phyloP scores from a whole-genome alignment of 2,329 filamentous ascomycete genomes.

The Didymella sp. region DNA sequence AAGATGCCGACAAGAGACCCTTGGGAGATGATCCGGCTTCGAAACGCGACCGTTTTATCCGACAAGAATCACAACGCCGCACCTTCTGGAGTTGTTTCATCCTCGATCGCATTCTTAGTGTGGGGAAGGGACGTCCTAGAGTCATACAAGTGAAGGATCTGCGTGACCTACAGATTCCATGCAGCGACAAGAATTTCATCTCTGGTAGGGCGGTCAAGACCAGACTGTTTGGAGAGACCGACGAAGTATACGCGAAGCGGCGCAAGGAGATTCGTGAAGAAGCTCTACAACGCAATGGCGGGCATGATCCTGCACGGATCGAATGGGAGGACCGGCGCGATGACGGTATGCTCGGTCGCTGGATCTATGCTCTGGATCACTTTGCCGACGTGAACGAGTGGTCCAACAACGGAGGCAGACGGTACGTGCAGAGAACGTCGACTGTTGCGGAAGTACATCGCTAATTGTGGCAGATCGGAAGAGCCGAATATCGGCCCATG shows the following conservation, averaged over 20 bases:
- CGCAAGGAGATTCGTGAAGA: conserved; percentile 19
- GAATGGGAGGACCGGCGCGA: conserved; percentile 59
- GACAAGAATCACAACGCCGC: conserved; percentile 69
- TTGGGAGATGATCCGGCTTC: conserved; percentile 21
- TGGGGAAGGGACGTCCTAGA: conserved; percentile 66
- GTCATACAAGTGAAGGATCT: conserved; percentile 67
- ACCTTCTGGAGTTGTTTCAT: conserved; percentile 80
- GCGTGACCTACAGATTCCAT: conserved; percentile 67
- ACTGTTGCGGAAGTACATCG: too few species aligned
- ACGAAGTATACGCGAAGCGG: conserved; percentile 22
- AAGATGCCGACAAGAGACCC: conserved; percentile 36
- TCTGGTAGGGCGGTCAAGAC: conserved; percentile 65
- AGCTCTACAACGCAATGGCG: conserved; percentile 4
- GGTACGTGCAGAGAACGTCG: conserved; percentile 46
- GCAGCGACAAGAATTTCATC: conserved; percentile 70
- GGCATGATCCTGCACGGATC: conserved; percentile 10
- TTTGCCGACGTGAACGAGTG: conserved; percentile 64
- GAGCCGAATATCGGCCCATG: conserved; percentile 63
- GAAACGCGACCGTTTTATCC: conserved; percentile 57
- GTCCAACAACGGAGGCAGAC: conserved; percentile 65
- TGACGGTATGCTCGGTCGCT: conserved; percentile 58
- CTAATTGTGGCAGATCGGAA: conserved; percentile 32
- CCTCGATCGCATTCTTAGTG: conserved; percentile 72
- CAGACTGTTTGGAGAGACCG: conserved; percentile 28
- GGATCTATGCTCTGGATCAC: conserved; percentile 62